Evolutionary conservation across 2,329 filamentous ascomycete genomes (phyloP), one percentile per base, ranked within the genome.

Genomic region (Fusarium oxysporum): DNA sequence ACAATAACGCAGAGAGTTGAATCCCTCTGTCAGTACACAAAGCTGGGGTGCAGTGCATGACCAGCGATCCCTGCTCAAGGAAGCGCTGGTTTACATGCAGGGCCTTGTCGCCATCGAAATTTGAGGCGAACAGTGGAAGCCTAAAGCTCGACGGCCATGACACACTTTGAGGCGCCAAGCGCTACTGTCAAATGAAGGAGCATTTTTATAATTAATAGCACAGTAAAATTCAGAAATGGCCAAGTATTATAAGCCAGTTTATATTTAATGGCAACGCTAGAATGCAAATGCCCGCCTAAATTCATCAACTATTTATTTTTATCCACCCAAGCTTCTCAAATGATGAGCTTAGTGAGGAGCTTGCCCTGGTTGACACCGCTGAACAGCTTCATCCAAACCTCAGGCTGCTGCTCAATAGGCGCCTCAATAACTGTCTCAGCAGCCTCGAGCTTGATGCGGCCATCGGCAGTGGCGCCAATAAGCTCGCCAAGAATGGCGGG

Each of bases 301-400:
- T 33, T 44, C 7, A 38, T 65, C 32, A 32, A 25, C 51, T 51
- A 40, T 69, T 19, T 28, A 30, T 50, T 5, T 47, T 28, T 56
- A 40, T 51, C 9, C 19, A 21, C 9, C 6, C 11, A n/a, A n/a
- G 30, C 16, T 40, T 25, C 32, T 55, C 65, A 78, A 11, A 74
- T 17, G 35, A 77, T 67, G 35, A 79, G 65, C 69, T 78, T 78
- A 21, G 77, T 79, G 10, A 79, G 68, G 12, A 77, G 74, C 71
- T 79, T 79, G 28, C 77, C 77, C 66, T 78, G 75, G 59, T 79
- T 79, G 10, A 66, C 70, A 17, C 77, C 77, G 8, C 68, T 73
- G 25, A 78, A 79, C 37, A 79, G 23, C 28, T 72, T 62, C 77
- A 78, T 75, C 77, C 77, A 79, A 2, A 75, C 61, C 38, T 75